Conservation (phyloP, 768 basidiomycete genomes). For the Candolleomyces aberdarensis region DNA sequence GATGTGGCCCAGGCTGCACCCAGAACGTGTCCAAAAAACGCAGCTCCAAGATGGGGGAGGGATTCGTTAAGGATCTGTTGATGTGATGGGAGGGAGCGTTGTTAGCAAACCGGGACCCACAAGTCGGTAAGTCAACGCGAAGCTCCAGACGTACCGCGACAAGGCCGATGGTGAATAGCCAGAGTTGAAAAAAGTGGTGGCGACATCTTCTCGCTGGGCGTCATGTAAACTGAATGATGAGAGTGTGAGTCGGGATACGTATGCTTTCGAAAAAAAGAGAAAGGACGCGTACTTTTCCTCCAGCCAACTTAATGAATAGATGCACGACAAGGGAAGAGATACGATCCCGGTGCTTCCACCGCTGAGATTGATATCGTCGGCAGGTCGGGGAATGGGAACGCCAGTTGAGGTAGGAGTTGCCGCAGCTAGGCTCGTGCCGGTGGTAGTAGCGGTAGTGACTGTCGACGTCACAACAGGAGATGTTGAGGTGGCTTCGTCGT, state of each 20-base stretch:
- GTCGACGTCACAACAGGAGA: background rate
- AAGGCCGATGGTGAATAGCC: conserved; percentile 44
- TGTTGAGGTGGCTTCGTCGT: background rate
- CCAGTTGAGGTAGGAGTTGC: too few species aligned
- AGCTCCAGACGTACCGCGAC: conserved; percentile 36
- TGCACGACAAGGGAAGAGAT: conserved; percentile 22
- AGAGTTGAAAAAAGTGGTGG: conserved; percentile 44
- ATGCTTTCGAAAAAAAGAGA: background rate
- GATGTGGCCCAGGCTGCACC: conserved; percentile 47
- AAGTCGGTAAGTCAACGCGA: too few species aligned
- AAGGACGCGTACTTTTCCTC: conserved; percentile 36
- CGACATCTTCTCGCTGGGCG: conserved; percentile 45
- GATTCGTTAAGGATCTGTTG: conserved; percentile 31
- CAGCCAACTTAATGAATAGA: conserved; percentile 44
- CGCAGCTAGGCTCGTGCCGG: too few species aligned
- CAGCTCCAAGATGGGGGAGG: conserved; percentile 48
- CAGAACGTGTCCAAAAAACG: conserved; percentile 43
- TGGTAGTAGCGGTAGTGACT: background rate
- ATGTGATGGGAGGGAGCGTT: too few species aligned
- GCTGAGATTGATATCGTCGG: too few species aligned
- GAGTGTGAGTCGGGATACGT: background rate
- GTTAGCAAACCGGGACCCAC: too few species aligned
- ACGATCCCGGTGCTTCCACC: too few species aligned
- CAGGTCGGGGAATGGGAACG: background rate
- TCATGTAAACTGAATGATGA: conserved; percentile 28